Base-by-base conservation (phyloP, 2,329 filamentous ascomycete genomes). In the Davidsoniella virescens region DNA sequence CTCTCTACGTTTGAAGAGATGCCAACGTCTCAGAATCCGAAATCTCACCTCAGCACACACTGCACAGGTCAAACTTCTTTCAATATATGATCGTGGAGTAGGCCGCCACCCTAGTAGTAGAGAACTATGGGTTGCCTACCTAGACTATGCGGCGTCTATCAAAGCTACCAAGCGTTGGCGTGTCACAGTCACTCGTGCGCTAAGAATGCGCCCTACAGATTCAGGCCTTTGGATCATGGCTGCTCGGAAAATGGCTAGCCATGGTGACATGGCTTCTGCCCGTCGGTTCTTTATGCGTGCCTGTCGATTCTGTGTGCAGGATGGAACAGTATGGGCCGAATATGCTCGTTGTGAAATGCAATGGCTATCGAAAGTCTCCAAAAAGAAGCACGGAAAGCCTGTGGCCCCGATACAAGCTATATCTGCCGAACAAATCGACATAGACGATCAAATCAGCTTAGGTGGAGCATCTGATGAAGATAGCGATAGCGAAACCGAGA, bases 321-420 rank as follows among this genome's bases (percentile, higher is more conserved):
- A 83, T 44, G 77, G 72, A 55, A 70, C 71, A 16, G 64, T 98
- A 47, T 98, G 90, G 87, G 62, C 94, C 33, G 86, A 94, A 65
- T 96, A 95, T 62, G 83, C 84, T 7, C 82, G 84, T 60, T 73
- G 90, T 60, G 92, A 98, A 70, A 87, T 94, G 78, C 82, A 92
- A 55, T 96, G 94, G 71, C 71, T 96, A 51, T 77, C 87, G 62
- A 79, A 81, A 64, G 70, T 75, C 36, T 73, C 77, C 45, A 72
- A 83, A 60, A 51, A 51, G 33, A 73, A 82, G 62, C 75, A 75
- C 60, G 64, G 61, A 10, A 62, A 64, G 40, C 60, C 66, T 20
- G 25, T 20, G 10, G 20, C 49, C 4, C 59, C 59, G 1, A 62
- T 63, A 36, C 63, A 65, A 55, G 59, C 64, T 46, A 62, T 74